phyloP scores from a whole-genome alignment of 2,329 filamentous ascomycete species.

The Fusarium sp. region DNA sequence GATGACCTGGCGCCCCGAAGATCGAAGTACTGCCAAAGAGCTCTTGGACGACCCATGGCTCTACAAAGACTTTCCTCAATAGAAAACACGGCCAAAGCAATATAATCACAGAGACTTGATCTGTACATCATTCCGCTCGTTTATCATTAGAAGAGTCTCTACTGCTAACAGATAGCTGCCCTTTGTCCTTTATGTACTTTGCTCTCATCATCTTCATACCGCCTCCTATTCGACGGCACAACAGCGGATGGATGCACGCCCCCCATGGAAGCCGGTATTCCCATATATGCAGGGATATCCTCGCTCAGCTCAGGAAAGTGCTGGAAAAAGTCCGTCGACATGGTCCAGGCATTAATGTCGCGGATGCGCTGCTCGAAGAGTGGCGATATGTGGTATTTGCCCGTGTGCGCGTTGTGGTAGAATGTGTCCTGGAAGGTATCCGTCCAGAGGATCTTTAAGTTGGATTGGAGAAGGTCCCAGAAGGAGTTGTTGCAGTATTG shows the following conservation, averaged over 20 bases:
- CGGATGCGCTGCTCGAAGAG: constrained; percentile 39
- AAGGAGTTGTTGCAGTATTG: constrained; percentile 44
- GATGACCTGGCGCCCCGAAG: neutral
- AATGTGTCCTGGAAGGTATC: constrained; percentile 42
- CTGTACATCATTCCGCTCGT: neutral
- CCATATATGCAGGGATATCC: constrained; percentile 44
- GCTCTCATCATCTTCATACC: neutral
- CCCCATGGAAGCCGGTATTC: neutral
- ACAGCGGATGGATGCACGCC: neutral
- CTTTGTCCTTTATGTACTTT: neutral
- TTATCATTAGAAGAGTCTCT: neutral
- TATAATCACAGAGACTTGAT: neutral
- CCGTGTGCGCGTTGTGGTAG: constrained; percentile 36
- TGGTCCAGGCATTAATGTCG: constrained; percentile 45
- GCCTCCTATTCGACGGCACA: neutral
- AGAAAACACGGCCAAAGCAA: neutral
- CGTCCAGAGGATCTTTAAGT: constrained; percentile 40
- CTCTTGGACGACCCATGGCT: neutral
- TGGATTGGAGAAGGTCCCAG: constrained; percentile 39
- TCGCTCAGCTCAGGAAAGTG: constrained; percentile 41
- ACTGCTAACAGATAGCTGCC: constrained; percentile 1
- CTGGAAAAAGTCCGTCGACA: constrained; percentile 41
- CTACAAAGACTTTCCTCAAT: neutral
- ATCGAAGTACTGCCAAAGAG: neutral
- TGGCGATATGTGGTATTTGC: constrained; percentile 37